Percentiles rank a stretch among this genome's conserved stretches.
phyloP scores from a whole-genome alignment of 148 eudicot genomes.

The Vaccinium macrocarpon region DNA sequence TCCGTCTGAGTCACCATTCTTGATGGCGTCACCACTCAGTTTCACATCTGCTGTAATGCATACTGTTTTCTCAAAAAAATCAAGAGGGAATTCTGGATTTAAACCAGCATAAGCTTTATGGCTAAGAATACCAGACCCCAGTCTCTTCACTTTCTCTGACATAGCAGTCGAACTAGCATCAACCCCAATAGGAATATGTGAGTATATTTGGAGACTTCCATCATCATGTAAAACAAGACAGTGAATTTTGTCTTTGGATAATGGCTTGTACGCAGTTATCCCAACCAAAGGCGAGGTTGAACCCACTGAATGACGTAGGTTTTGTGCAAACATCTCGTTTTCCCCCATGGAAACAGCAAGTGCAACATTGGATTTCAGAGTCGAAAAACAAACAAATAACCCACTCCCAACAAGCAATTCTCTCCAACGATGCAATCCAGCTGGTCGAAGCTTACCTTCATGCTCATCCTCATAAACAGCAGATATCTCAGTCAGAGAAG shows the following conservation, averaged over 20 bases:
- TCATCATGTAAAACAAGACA: slow-evolving; percentile 95
- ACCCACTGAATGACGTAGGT: slow-evolving; percentile 77
- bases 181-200: slow-evolving; percentile 65
- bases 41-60: slow-evolving; percentile 92
- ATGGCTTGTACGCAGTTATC: slow-evolving; percentile 81
- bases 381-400: slow-evolving; percentile 85
- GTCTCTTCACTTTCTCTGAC: slow-evolving; percentile 78
- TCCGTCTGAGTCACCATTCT: slow-evolving; percentile 91
- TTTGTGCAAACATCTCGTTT: slow-evolving; percentile 73
- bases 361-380: slow-evolving; percentile 68
- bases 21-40: slow-evolving; percentile 84
- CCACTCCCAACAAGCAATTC: slow-evolving; percentile 82
- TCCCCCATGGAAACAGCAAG: slow-evolving; percentile 75
- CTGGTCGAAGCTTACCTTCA: slow-evolving; percentile 69
- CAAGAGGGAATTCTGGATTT: slow-evolving; percentile 93
- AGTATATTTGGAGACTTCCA: slow-evolving; percentile 98
- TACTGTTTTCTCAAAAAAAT: slow-evolving; percentile 92
- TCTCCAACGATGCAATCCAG: slow-evolving; percentile 94
- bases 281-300: slow-evolving; percentile 95
- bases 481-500: slow-evolving; percentile 66
- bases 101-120: slow-evolving; percentile 80
- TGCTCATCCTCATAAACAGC: slow-evolving; percentile 71
- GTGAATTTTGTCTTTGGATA: slow-evolving; percentile 91
- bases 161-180: slow-evolving; percentile 57
- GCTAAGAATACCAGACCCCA: slow-evolving; percentile 78